Percentiles rank a stretch among this genome's conserved stretches.
These are phyloP conservation scores for Firmiana major DNA, from an alignment of 345 rosid species.

Conservation along the genomic window DNA sequence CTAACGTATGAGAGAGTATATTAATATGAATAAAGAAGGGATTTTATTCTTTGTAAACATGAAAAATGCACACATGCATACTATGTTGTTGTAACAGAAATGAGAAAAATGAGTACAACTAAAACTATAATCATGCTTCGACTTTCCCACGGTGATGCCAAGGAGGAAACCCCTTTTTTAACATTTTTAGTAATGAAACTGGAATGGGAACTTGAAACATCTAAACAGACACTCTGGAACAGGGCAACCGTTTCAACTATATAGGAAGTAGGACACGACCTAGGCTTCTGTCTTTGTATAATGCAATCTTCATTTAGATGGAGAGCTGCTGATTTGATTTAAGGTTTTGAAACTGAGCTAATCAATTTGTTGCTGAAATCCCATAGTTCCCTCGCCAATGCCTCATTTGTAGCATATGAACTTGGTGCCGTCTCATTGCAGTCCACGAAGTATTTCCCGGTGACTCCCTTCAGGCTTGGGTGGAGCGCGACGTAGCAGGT, in stretches of 20 bases:
- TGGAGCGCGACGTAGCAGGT: slow-evolving; percentile 84
- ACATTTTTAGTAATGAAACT: neutral
- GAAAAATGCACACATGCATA: neutral
- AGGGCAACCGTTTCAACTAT: neutral
- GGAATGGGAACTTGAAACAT: neutral
- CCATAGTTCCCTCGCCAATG: slow-evolving; percentile 62
- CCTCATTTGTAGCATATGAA: slow-evolving; percentile 47
- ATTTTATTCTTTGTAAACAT: no score
- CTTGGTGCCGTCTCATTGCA: slow-evolving; percentile 73
- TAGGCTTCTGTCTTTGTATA: neutral
- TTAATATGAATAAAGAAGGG: neutral
- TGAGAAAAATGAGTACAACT: neutral
- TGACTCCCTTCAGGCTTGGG: slow-evolving; percentile 59
- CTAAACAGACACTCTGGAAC: neutral
- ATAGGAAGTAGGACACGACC: neutral
- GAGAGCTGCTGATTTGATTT: neutral
- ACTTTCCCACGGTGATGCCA: no score
- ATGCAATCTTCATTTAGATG: neutral
- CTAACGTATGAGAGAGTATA: no score
- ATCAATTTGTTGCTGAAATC: slow-evolving; percentile 67
- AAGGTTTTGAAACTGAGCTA: slow-evolving; percentile 32
- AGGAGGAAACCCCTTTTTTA: no score
- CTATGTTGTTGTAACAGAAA: neutral
- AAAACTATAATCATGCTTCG: neutral
- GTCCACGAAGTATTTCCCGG: slow-evolving; percentile 71